phyloP scores from a whole-genome alignment of 2,329 filamentous ascomycete genomes.

The Fusarium camptoceras region DNA sequence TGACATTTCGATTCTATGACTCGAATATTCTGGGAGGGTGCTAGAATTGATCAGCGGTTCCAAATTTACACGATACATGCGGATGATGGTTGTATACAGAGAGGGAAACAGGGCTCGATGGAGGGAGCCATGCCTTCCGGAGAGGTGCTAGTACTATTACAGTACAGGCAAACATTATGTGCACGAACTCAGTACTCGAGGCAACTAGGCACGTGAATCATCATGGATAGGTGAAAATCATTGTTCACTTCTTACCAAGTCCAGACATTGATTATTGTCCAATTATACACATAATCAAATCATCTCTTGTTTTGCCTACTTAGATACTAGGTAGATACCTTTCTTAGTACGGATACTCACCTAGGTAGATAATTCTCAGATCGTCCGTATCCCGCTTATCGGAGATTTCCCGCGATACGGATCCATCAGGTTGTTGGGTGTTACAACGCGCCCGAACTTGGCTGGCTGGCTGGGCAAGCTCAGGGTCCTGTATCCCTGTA shows the following conservation, averaged over 20 bases:
- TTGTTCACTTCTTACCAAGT: neutral
- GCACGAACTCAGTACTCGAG: neutral
- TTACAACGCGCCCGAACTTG: conserved; percentile 15
- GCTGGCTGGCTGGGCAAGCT: conserved; percentile 17
- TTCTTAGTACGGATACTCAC: neutral
- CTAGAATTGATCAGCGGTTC: conserved; percentile 21
- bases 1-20: conserved; percentile 1
- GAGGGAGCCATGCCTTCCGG: neutral
- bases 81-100: neutral
- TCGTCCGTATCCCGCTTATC: conserved; percentile 41
- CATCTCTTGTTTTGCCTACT: neutral
- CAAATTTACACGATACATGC: neutral
- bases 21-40: neutral
- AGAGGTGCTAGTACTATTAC: neutral
- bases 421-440: conserved; percentile 10
- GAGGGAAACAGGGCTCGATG: neutral
- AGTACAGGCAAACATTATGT: neutral
- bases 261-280: neutral
- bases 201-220: neutral
- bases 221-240: neutral
- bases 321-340: neutral
- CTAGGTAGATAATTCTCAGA: conserved; percentile 8
- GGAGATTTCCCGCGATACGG: conserved; percentile 41
- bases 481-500: conserved; percentile 31
- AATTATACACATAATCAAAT: neutral